Conservation (phyloP, 2,329 filamentous ascomycete species). For the Penicillium sp. region DNA sequence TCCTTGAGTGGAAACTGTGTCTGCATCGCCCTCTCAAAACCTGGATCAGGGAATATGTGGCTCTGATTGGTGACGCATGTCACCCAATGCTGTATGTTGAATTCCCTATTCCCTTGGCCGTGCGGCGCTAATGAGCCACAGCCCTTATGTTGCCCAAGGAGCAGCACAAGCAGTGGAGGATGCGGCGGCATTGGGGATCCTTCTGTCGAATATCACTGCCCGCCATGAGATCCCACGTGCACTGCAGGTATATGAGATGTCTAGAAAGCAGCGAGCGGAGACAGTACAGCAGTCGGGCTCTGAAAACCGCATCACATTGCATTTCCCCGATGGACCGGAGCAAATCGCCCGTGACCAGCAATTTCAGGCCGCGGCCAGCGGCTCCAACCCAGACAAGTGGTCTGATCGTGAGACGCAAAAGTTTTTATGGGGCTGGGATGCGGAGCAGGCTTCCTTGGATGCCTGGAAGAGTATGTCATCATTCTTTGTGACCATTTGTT, state of each 20-base stretch:
- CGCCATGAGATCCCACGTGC: conserved; percentile 35
- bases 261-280: conserved; percentile 42
- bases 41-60: conserved; percentile 37
- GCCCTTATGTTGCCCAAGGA: conserved; percentile 44
- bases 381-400: conserved; percentile 60
- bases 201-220: conserved; percentile 34
- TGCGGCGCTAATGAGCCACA: conserved; percentile 10
- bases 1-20: conserved; percentile 42
- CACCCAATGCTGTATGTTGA: conserved; percentile 46
- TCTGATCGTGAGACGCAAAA: conserved; percentile 64
- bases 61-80: conserved; percentile 45
- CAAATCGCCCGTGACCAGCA: conserved; percentile 43
- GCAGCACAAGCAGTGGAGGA: conserved; percentile 51
- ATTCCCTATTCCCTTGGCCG: background rate
- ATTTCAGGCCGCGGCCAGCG: conserved; percentile 29
- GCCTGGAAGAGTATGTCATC: conserved; percentile 30
- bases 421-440: conserved; percentile 40
- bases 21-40: conserved; percentile 33
- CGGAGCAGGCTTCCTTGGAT: conserved; percentile 32
- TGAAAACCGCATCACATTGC: conserved; percentile 38
- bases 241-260: conserved; percentile 37
- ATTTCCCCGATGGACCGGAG: conserved; percentile 41
- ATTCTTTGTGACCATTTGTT: background rate
- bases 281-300: conserved; percentile 39
- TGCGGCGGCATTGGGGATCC: conserved; percentile 35